Percentiles rank a stretch among this genome's conserved stretches.
These are phyloP conservation scores for Speleostelium caveatum DNA, from an alignment of 78 protist species.

Conservation along the genomic window DNA sequence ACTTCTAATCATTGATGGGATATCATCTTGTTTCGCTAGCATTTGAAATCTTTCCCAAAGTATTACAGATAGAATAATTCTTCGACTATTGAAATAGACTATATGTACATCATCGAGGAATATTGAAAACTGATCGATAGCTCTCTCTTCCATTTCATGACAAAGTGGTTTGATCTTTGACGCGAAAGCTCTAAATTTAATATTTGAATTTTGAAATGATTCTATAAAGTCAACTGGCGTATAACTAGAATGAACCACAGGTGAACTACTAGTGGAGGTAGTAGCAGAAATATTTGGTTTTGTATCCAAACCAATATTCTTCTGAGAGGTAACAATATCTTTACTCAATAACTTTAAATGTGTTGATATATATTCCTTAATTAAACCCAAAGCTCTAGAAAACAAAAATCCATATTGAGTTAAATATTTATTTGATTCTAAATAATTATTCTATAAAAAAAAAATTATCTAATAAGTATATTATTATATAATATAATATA, in stretches of 20 bases:
- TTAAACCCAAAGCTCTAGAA: conserved; percentile 46
- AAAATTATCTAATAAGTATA: neutral
- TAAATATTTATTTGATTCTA: conserved; percentile 48
- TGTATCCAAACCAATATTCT: conserved; percentile 5
- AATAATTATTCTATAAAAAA: conserved; percentile 4
- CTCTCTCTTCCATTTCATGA: conserved; percentile 67
- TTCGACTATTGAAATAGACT: conserved; percentile 64
- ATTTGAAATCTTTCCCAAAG: conserved; percentile 18
- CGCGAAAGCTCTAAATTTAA: conserved; percentile 78
- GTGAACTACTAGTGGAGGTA: no score
- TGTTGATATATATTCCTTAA: conserved; percentile 62
- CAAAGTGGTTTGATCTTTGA: conserved; percentile 74
- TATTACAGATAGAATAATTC: conserved; percentile 15
- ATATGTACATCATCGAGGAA: conserved; percentile 25
- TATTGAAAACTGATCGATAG: conserved; percentile 19
- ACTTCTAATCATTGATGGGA: conserved; percentile 22
- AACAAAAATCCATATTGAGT: conserved; percentile 55
- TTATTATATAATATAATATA: no score
- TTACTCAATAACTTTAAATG: conserved; percentile 24
- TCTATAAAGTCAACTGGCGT: conserved; percentile 1
- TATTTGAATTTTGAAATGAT: conserved; percentile 43
- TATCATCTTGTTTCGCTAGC: conserved; percentile 20
- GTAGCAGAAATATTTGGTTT: neutral
- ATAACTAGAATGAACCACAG: neutral
- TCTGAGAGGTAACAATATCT: conserved; percentile 18